These are phyloP conservation scores for Aureobasidium sp. DNA, from an alignment of 2,329 filamentous ascomycete genomes.

Conservation along the genomic window DNA sequence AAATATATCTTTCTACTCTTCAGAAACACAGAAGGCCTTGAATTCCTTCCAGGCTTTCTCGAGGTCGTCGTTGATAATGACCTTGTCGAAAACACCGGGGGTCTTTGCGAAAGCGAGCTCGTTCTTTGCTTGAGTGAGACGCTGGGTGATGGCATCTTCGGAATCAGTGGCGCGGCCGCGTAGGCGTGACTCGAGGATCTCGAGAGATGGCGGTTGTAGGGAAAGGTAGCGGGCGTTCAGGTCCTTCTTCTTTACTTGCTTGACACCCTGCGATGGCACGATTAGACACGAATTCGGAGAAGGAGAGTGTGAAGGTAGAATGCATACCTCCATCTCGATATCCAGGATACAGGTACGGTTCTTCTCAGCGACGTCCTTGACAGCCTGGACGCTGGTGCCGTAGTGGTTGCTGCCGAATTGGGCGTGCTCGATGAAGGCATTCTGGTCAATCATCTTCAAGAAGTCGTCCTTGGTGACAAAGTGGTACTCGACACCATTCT, in stretches of 20 bases:
- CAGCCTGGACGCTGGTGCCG: constrained; percentile 72
- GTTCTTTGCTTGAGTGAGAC: constrained; percentile 60
- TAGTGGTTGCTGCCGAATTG: constrained; percentile 80
- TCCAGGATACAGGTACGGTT: constrained; percentile 73
- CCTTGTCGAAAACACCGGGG: constrained; percentile 56
- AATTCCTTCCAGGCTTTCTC: constrained; percentile 48
- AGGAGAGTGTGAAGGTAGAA: background rate
- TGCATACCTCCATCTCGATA: constrained; percentile 84
- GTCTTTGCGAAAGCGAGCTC: constrained; percentile 67
- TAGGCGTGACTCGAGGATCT: constrained; percentile 64
- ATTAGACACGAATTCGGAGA: background rate
- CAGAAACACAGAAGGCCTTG: constrained; percentile 24
- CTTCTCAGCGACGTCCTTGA: constrained; percentile 63
- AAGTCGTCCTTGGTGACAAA: constrained; percentile 63
- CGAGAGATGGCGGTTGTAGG: constrained; percentile 68
- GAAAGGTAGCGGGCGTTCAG: constrained; percentile 76
- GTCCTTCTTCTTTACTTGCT: constrained; percentile 74
- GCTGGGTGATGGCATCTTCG: constrained; percentile 60
- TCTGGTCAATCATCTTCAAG: constrained; percentile 53
- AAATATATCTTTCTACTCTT: constrained; percentile 12
- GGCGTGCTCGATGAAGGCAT: constrained; percentile 80
- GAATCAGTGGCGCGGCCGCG: constrained; percentile 69
- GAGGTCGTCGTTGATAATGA: constrained; percentile 58
- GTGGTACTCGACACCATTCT: constrained; percentile 72
- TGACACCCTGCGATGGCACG: constrained; percentile 55